phyloP scores from a whole-genome alignment of 768 basidiomycete genomes.

The Crucibulum laeve region DNA sequence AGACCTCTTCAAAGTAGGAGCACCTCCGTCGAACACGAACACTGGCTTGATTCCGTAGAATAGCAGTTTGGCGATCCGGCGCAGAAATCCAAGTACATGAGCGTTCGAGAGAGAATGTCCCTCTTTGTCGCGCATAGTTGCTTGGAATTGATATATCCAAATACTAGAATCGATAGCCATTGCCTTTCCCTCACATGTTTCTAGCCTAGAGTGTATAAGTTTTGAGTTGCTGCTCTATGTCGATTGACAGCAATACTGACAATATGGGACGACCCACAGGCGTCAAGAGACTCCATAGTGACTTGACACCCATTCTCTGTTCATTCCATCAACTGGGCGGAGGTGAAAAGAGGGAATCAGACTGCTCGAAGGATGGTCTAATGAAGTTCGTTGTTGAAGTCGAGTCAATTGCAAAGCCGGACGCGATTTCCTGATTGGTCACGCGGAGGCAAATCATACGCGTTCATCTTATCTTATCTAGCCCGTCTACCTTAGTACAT shows the following conservation, averaged over 20 bases:
- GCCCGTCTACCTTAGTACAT: no score
- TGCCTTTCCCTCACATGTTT: conserved; percentile 91
- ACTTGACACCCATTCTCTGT: conserved; percentile 87
- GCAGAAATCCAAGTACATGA: conserved; percentile 86
- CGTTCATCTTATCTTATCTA: no score
- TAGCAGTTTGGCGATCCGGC: conserved; percentile 89
- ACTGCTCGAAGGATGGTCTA: no score
- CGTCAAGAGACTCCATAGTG: conserved; percentile 85
- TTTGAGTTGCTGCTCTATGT: conserved; percentile 1
- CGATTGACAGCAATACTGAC: conserved; percentile 38
- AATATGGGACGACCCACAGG: conserved; percentile 95
- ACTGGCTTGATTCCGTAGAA: conserved; percentile 99
- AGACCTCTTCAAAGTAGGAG: conserved; percentile 81
- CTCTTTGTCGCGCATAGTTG: conserved; percentile 98
- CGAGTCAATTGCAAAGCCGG: no score
- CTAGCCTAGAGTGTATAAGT: conserved; percentile 52
- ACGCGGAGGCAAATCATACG: no score
- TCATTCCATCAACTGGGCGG: neutral
- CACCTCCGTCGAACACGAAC: conserved; percentile 98
- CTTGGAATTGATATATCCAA: conserved; percentile 99
- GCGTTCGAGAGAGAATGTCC: conserved; percentile 88
- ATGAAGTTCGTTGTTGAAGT: no score
- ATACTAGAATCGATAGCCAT: conserved; percentile 99
- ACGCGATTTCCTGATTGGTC: no score
- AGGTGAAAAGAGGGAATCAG: neutral